Percentiles rank a stretch among this genome's conserved stretches.
Conservation (phyloP, 176 grass and related monocot species). For the Zea luxurians region DNA sequence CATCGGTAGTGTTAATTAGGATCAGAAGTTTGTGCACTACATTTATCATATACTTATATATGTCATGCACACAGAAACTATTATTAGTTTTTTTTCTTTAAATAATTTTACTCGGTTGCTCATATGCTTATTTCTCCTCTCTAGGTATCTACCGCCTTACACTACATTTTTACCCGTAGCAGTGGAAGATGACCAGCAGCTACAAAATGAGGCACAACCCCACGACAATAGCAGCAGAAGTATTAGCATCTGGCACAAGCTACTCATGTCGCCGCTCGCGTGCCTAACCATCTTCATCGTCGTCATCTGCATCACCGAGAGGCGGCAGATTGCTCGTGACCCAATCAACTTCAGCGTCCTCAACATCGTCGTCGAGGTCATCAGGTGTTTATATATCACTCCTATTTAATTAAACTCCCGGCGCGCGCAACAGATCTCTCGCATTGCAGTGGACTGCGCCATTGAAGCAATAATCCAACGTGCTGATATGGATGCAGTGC, state of each 20-base stretch:
- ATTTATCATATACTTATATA: neutral
- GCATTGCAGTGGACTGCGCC: neutral
- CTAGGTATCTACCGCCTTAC: conserved; percentile 75
- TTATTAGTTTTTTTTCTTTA: neutral
- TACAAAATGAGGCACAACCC: neutral
- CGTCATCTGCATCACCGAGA: conserved; percentile 71
- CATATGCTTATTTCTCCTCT: neutral
- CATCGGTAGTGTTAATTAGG: no score
- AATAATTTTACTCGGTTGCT: neutral
- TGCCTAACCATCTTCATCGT: conserved; percentile 53
- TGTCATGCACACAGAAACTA: neutral
- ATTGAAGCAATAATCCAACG: neutral
- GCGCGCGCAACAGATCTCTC: neutral
- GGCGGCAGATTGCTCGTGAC: conserved; percentile 49
- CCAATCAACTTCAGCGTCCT: conserved; percentile 65
- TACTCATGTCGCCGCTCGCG: conserved; percentile 58
- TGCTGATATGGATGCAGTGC: conserved; percentile 42
- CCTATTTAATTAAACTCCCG: neutral
- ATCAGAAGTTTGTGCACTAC: neutral
- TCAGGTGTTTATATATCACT: conserved; percentile 39
- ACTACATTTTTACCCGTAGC: conserved; percentile 42
- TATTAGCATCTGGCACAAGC: conserved; percentile 30
- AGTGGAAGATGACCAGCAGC: conserved; percentile 2
- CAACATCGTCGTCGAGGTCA: conserved; percentile 63
- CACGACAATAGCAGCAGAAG: conserved; percentile 6